phyloP scores from a whole-genome alignment of 2,329 filamentous ascomycete species.

The Apiospora sp. region DNA sequence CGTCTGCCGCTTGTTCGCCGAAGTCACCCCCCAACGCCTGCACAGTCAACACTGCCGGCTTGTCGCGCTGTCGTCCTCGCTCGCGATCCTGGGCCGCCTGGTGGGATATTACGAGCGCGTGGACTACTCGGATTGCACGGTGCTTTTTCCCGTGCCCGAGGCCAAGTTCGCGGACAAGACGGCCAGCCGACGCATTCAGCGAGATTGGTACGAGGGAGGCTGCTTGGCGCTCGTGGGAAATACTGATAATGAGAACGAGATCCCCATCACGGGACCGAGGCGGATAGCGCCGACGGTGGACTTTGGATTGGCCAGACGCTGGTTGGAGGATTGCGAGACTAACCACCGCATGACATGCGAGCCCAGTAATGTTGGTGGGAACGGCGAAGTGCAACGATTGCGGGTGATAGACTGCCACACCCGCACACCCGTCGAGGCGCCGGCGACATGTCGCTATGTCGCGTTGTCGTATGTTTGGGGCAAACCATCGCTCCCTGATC shows the following conservation, averaged over 20 bases:
- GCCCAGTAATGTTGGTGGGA: neutral
- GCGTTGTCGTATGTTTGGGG: slow-evolving; percentile 14
- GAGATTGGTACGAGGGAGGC: slow-evolving; percentile 10
- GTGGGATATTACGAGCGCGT: neutral
- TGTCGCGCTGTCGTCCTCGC: neutral
- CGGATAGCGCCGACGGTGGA: neutral
- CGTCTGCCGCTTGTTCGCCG: neutral
- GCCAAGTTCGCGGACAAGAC: slow-evolving; percentile 13
- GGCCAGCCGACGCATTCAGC: neutral
- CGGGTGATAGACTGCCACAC: slow-evolving; percentile 10
- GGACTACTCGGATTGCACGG: slow-evolving; percentile 15
- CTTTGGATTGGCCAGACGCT: neutral
- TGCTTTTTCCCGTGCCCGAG: slow-evolving; percentile 1
- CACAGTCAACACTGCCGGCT: neutral
- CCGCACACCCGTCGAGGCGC: neutral
- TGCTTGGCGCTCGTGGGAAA: neutral
- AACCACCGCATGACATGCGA: neutral
- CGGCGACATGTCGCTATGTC: neutral
- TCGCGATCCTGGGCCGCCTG: neutral
- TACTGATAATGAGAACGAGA: neutral
- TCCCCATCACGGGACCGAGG: slow-evolving; percentile 6
- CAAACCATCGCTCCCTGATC: neutral
- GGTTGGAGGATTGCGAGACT: neutral
- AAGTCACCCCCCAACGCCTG: neutral
- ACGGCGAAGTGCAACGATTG: neutral